These are phyloP conservation scores for Microglena sp. DNA, from an alignment of 139 green algal species.

Conservation along the genomic window DNA sequence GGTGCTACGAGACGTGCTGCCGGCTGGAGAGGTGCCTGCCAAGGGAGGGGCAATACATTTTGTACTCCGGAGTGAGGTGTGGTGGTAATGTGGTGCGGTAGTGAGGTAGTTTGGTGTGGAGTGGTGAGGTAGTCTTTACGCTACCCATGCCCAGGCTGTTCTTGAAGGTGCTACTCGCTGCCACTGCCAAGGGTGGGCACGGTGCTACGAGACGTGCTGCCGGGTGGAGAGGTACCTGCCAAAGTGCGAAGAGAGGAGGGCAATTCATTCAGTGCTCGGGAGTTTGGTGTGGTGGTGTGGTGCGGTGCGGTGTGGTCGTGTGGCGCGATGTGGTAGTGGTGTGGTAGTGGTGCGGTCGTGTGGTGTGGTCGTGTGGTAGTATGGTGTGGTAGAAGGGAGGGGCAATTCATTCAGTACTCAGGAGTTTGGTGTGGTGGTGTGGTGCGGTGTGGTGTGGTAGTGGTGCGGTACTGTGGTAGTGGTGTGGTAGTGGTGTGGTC, in stretches of 20 bases:
- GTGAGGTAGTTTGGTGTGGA: too few species aligned
- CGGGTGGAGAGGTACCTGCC: too few species aligned
- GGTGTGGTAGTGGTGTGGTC: neutral
- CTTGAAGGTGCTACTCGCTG: neutral
- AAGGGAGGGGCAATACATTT: too few species aligned
- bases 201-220: too few species aligned
- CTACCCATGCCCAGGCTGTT: neutral
- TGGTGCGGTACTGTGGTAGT: neutral
- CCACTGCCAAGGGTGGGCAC: too few species aligned
- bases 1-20: too few species aligned
- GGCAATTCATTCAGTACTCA: neutral
- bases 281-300: neutral
- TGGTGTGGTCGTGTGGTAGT: neutral
- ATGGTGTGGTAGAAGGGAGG: neutral
- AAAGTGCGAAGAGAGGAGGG: too few species aligned
- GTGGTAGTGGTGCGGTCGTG: neutral
- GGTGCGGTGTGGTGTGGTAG: neutral
- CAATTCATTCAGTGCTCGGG: neutral
- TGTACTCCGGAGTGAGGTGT: too few species aligned
- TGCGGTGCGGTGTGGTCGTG: neutral
- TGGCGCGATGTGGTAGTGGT: neutral
- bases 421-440: neutral
- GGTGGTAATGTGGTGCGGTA: too few species aligned
- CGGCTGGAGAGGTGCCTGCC: too few species aligned
- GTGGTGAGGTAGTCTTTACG: neutral